Percentiles rank a stretch among this genome's conserved stretches.
Conservation (phyloP, 179 eudicot genomes). For the Sideroxylon spinosum region DNA sequence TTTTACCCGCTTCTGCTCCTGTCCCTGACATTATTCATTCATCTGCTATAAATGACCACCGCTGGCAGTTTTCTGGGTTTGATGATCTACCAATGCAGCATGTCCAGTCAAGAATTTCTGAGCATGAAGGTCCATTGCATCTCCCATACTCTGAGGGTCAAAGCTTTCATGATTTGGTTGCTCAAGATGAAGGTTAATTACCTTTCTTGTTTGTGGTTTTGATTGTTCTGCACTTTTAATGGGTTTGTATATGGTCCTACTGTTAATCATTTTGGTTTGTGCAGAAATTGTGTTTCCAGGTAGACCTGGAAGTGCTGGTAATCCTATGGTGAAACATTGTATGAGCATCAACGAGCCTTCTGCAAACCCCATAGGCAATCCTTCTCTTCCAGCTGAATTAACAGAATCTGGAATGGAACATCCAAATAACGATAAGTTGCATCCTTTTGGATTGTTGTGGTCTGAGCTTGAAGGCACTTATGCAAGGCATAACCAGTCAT, state of each 20-base stretch:
- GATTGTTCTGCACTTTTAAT: neutral
- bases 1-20: slow-evolving; percentile 27
- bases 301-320: slow-evolving; percentile 61
- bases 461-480: slow-evolving; percentile 74
- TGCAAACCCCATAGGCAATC: slow-evolving; percentile 28
- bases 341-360: slow-evolving; percentile 38
- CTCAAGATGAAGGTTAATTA: slow-evolving; percentile 70
- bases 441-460: slow-evolving; percentile 84
- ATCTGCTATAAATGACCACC: slow-evolving; percentile 29
- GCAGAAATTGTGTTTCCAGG: slow-evolving; percentile 85
- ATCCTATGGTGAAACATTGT: slow-evolving; percentile 35
- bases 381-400: slow-evolving; percentile 32
- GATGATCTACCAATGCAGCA: slow-evolving; percentile 35
- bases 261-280: neutral
- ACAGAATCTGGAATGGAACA: slow-evolving; percentile 33
- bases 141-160: slow-evolving; percentile 32
- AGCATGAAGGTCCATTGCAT: slow-evolving; percentile 35
- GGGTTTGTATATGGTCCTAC: slow-evolving; percentile 1
- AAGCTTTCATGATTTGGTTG: slow-evolving; percentile 43
- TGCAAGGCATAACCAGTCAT: slow-evolving; percentile 42
- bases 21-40: slow-evolving; percentile 33
- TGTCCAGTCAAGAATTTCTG: slow-evolving; percentile 31
- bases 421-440: slow-evolving; percentile 59
- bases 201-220: slow-evolving; percentile 8
- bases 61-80: slow-evolving; percentile 50